Base-by-base conservation (phyloP, 768 basidiomycete genomes). In the Scleroderma citrinum region DNA sequence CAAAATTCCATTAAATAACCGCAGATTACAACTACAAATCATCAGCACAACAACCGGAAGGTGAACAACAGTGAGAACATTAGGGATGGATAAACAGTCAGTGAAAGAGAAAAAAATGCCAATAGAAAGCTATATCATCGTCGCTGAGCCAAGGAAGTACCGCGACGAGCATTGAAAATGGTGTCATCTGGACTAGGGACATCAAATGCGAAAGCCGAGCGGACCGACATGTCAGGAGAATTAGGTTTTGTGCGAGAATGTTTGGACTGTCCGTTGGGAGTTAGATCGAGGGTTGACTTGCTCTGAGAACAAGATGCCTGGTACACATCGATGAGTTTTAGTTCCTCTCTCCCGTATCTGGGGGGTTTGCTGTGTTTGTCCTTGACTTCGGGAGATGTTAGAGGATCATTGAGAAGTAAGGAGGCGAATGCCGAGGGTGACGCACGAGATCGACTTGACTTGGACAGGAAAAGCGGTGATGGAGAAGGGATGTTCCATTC, bases 171-270 rank as follows among this genome's bases (percentile, higher is more conserved):
- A 56, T 80, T 81, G 58, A 87, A 71, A 8, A 97, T 82, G 54
- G 89, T 69, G 59, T 97, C 95, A 57, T 98, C 95, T 19, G 95
- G 95, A 66, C 93, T 96, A 31, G 89, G 90, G 20, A 75, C 77
- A 53, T 92, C 82, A 60, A 93, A 92, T 10, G 80, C 69, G 62
- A 89, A 90, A 3, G 70, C 67, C 35, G 63, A 61, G 16, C 69
- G 58, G 13, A 67, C 59, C 7, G 60, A 59, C 35, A 70, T 52
- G 46, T 67, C 66, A 16, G 75, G 70, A n/a, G 73, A 67, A 21
- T 47, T 51, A 19, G 49, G 37, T 11, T 50, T 55, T 38, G 13
- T 42, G 26, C 42, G 49, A 51, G 36, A 38, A 26, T 51, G 50
- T 34, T 41, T 55, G 37, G 44, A 45, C 31, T 46, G 55, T 3